Conservation (phyloP, 768 basidiomycete species). For the Trametes maxima region DNA sequence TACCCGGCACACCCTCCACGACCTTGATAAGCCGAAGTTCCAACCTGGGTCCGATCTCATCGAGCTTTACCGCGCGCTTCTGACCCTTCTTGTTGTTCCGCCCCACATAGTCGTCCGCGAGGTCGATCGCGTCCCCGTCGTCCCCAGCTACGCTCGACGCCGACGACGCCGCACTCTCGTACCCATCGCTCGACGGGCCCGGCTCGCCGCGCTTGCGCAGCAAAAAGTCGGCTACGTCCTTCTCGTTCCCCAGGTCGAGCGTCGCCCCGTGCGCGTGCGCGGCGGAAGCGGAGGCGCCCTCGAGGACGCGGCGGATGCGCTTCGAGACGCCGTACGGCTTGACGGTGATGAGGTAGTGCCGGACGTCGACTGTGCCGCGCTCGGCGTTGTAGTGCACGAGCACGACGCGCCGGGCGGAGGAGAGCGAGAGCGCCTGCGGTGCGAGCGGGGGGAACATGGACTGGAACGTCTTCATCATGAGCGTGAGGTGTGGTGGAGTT, state of each 20-base stretch:
- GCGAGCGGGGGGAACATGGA: conserved; percentile 93
- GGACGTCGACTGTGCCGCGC: conserved; percentile 84
- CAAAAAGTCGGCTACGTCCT: conserved; percentile 95
- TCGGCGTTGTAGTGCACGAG: conserved; percentile 90
- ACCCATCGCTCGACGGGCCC: conserved; percentile 57
- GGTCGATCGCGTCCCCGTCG: conserved; percentile 76
- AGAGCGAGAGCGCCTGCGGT: conserved; percentile 74
- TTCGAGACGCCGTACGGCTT: conserved; percentile 93
- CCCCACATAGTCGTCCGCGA: conserved; percentile 94
- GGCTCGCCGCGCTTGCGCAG: conserved; percentile 70
- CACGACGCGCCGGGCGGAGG: conserved; percentile 92
- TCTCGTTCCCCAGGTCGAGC: conserved; percentile 84
- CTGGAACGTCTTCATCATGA: conserved; percentile 96
- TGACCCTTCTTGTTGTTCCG: conserved; percentile 92
- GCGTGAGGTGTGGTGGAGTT: conserved; percentile 81
- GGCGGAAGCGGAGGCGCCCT: conserved; percentile 48
- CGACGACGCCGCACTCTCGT: conserved; percentile 81
- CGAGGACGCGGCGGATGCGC: conserved; percentile 86
- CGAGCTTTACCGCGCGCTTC: conserved; percentile 85
- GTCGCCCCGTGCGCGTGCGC: conserved; percentile 43
- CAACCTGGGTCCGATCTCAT: conserved; percentile 95
- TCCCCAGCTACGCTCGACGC: conserved; percentile 84
- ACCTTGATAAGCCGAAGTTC: conserved; percentile 94
- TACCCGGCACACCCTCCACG: conserved; percentile 90
- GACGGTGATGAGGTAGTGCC: conserved; percentile 95